Conservation (phyloP, 2,329 filamentous ascomycete species). For the Drechmeria coniospora region DNA sequence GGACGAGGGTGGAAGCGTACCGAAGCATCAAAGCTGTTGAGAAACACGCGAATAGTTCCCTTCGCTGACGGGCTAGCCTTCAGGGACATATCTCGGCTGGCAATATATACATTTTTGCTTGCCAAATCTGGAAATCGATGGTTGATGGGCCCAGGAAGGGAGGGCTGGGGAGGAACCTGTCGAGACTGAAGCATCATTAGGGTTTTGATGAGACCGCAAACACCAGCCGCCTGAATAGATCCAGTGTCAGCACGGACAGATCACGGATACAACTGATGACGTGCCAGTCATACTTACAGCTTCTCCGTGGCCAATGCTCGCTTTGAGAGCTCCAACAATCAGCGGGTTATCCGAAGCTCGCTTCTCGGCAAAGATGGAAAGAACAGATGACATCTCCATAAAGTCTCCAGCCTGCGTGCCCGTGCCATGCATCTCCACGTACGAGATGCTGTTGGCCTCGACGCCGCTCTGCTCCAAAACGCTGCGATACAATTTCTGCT, state of each 20-base stretch:
- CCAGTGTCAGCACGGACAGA: too few species aligned
- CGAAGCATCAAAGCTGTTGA: slow-evolving; percentile 59
- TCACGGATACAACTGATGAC: slow-evolving; percentile 44
- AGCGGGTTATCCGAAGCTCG: slow-evolving; percentile 31
- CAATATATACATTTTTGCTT: slow-evolving; percentile 43
- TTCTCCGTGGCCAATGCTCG: slow-evolving; percentile 51
- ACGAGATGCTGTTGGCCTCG: slow-evolving; percentile 61
- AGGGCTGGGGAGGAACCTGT: slow-evolving; percentile 48
- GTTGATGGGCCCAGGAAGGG: slow-evolving; percentile 51
- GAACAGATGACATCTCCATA: slow-evolving; percentile 68
- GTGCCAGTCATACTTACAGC: too few species aligned
- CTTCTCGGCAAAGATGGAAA: slow-evolving; percentile 33
- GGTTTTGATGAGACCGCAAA: slow-evolving; percentile 48
- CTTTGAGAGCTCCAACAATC: slow-evolving; percentile 47
- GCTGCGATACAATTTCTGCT: slow-evolving; percentile 55
- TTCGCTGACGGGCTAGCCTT: too few species aligned
- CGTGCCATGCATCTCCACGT: slow-evolving; percentile 85
- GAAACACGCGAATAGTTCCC: slow-evolving; percentile 23
- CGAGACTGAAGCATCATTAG: slow-evolving; percentile 49
- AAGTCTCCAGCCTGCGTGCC: slow-evolving; percentile 79
- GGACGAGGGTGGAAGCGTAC: too few species aligned
- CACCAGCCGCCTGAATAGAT: too few species aligned
- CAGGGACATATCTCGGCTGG: slow-evolving; percentile 35
- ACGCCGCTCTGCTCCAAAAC: slow-evolving; percentile 52
- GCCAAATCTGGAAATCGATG: slow-evolving; percentile 42